Evolutionary conservation across 257 asterid genomes (phyloP).

Genomic region (Handroanthus guayacan): DNA sequence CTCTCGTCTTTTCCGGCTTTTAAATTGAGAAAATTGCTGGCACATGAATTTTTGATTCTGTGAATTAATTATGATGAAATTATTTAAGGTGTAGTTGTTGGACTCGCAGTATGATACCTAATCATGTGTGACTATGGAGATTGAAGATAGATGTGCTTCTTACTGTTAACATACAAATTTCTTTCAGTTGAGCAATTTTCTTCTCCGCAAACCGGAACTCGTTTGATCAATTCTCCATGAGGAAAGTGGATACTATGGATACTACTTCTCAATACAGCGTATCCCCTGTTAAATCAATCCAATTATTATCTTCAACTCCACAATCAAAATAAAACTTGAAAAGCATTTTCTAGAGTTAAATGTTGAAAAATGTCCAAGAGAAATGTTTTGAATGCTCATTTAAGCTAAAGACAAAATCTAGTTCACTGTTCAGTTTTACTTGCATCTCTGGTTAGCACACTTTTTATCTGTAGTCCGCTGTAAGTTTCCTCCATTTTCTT

Average conservation of each 20-base stretch:
- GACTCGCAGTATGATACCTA: conserved; percentile 11
- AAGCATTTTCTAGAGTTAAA: not conserved
- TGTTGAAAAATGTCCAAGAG: not conserved
- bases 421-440: not conserved
- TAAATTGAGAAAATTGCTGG: conserved; percentile 16
- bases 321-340: not conserved
- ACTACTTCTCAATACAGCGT: too few species aligned
- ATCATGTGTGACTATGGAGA: conserved; percentile 3
- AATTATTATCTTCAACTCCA: not conserved
- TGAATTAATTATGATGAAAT: conserved; percentile 14
- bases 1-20: conserved; percentile 2
- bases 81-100: conserved; percentile 13
- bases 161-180: conserved; percentile 1
- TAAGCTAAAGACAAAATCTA: not conserved
- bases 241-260: too few species aligned
- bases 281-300: not conserved
- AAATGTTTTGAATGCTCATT: not conserved
- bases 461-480: not conserved
- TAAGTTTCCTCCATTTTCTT: conserved; percentile 8
- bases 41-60: not conserved
- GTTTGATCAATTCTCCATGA: too few species aligned
- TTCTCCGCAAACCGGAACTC: too few species aligned
- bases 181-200: not conserved
- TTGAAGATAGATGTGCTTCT: not conserved
- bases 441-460: not conserved